Base-by-base conservation (phyloP, 257 asterid species). In the Solanum chilense region DNA sequence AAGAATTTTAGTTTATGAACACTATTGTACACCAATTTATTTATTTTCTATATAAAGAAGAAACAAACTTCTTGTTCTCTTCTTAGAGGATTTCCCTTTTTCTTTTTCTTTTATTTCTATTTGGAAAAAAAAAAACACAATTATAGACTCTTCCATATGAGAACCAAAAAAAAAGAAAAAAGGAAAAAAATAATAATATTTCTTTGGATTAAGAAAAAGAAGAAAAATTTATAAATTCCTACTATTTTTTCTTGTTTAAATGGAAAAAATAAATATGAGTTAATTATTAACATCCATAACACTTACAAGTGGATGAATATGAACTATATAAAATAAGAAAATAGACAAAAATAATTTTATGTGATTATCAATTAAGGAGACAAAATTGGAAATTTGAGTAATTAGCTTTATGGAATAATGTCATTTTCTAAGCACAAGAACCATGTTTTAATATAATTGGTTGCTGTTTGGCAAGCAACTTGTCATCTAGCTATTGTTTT, bases 401-500 rank as follows among this genome's bases (percentile, higher is more conserved):
- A 18, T 29, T 78, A 47, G 14, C 42, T 78, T 78, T 78, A 15
- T 80, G 35, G 42, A 37, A 80, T 52, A 52, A 49, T 5, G 41
- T 18, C 68, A 80, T 29, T 80, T 80, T 80, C 85, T 80, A 27
- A 80, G 29, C 85, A 80, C 85, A 80, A 80, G 85, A 20, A 29
- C 62, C 85, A 80, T 44, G 62, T 29, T 49, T 80, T 80, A 18
- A 9, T 80, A 47, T 31, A 73, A 31, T n/a, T 80, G 69, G 44
- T 80, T 52, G 29, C 8, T 80, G 45, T 80, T 80, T 47, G 85
- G 69, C 68, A 47, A 47, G 68, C 44, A 49, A 80, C 85, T 80
- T 80, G 85, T 49, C 85, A 23, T 80, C 68, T 80, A 80, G 85
- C 44, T 10, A 49, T 80, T 80, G 85, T 80, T 80, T 76, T 78